Evolutionary conservation across 2,329 filamentous ascomycete species (phyloP), one percentile per base, ranked within the genome.

Genomic region (Arthrobotrys sphaeroides): DNA sequence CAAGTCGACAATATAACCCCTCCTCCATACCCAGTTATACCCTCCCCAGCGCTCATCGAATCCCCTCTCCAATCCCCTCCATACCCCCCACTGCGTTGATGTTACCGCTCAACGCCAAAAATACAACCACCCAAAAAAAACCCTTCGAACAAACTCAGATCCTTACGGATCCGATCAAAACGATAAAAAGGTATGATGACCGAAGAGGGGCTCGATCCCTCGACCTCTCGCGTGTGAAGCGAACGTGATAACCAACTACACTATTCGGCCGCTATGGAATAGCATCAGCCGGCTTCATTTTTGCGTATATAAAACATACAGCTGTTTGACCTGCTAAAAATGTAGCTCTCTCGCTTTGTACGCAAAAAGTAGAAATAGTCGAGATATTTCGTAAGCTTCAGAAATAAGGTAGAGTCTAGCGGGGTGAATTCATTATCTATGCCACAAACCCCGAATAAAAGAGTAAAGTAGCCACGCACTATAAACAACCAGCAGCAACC

Each of bases 181-280:
- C 47, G 18, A 18, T 24, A 60, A 66, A 65, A 73, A 42, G 66
- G n/a, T 45, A 31, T 16, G n/a, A 75, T 75, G 72, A 75, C 72
- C 72, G 72, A 75, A 75, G 72, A 75, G 72, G 72, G 72, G 72
- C 72, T 75, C 72, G 72, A 75, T 75, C 72, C 72, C 72, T 75
- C 72, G 72, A 75, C 72, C 72, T 75, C 72, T 69, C 72, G 72
- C 72, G 72, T 75, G 72, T 75, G 72, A 75, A 75, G 72, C 72
- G 72, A 69, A 75, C 72, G 72, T 75, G 72, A 75, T 75, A 75
- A 75, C 72, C 72, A 75, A 75, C 72, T 75, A 75, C 72, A 75
- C 72, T 75, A 75, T 75, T 69, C 72, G 72, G 72, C 72, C 72
- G 72, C 42, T 75, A 75, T 75, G 72, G 65, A 75, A 75, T 36